These are phyloP conservation scores for Suillus variegatus DNA, from an alignment of 768 basidiomycete species.

Conservation along the genomic window DNA sequence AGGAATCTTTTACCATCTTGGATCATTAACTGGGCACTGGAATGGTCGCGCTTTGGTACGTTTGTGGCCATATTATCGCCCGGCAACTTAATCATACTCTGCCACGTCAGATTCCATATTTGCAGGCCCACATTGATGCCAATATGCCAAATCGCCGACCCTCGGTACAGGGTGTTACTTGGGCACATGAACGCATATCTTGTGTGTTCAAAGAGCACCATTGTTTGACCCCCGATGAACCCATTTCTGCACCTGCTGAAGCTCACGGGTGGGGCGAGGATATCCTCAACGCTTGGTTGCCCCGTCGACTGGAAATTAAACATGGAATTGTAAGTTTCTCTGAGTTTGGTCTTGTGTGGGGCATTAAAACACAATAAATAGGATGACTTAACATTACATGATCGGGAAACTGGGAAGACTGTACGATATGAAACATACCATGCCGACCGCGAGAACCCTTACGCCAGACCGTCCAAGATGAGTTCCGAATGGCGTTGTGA, in stretches of 20 bases:
- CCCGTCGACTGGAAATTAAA: slow-evolving; percentile 35
- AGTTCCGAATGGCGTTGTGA: slow-evolving; percentile 26
- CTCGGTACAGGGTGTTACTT: slow-evolving; percentile 19
- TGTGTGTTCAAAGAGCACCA: slow-evolving; percentile 49
- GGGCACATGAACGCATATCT: slow-evolving; percentile 40
- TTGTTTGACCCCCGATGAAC: slow-evolving; percentile 40
- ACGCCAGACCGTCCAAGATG: slow-evolving; percentile 28
- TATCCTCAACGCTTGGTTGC: slow-evolving; percentile 51
- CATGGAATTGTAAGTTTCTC: slow-evolving; percentile 33
- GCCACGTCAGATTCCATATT: slow-evolving; percentile 25
- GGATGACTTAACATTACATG: slow-evolving; percentile 44
- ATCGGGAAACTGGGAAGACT: slow-evolving; percentile 39
- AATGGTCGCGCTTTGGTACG: slow-evolving; percentile 48
- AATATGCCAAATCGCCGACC: slow-evolving; percentile 20
- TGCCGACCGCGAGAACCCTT: slow-evolving; percentile 38
- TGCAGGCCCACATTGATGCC: slow-evolving; percentile 25
- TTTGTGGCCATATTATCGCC: slow-evolving; percentile 12
- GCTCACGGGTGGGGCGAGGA: slow-evolving; percentile 40
- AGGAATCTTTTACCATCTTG: slow-evolving; percentile 44
- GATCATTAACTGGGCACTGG: slow-evolving; percentile 48
- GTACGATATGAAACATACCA: slow-evolving; percentile 48
- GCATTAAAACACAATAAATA: slow-evolving; percentile 17
- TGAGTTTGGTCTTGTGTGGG: neutral
- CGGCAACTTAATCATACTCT: slow-evolving; percentile 7
- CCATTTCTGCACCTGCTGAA: slow-evolving; percentile 37